Evolutionary conservation across 2,329 filamentous ascomycete genomes (phyloP).

Genomic region (Diaporthe aspalathi): DNA sequence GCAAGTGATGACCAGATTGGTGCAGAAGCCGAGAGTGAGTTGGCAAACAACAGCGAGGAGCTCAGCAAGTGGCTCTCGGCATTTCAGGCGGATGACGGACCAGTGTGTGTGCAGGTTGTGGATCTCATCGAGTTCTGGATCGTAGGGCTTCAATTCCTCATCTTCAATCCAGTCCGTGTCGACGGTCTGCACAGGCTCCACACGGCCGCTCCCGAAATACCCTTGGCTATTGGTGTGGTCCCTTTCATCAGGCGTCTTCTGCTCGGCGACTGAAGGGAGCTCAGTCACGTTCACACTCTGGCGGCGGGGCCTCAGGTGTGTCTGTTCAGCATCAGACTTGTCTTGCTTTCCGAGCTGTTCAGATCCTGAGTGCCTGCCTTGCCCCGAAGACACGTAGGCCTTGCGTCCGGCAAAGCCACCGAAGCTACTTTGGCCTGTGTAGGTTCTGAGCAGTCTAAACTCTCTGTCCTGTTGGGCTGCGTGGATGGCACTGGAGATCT

Average conservation of each 20-base stretch:
- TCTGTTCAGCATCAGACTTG: conserved; percentile 10
- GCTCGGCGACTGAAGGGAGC: conserved; percentile 33
- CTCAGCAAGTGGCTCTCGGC: conserved; percentile 65
- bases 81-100: conserved; percentile 61
- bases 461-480: conserved; percentile 38
- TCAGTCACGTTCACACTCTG: conserved; percentile 26
- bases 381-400: conserved; percentile 29
- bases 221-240: conserved; percentile 13
- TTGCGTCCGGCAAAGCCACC: conserved; percentile 29
- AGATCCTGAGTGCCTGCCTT: not conserved
- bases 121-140: conserved; percentile 52
- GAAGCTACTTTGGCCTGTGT: conserved; percentile 29
- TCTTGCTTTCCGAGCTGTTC: conserved; percentile 31
- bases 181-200: conserved; percentile 24
- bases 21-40: conserved; percentile 60
- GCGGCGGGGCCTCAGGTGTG: conserved; percentile 4
- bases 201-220: conserved; percentile 28
- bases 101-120: conserved; percentile 61
- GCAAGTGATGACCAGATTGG: conserved; percentile 58
- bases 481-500: conserved; percentile 35
- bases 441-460: conserved; percentile 35
- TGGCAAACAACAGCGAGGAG: conserved; percentile 56
- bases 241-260: conserved; percentile 32
- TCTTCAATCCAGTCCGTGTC: conserved; percentile 34
- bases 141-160: conserved; percentile 34